Conservation (phyloP, 2,329 filamentous ascomycete genomes). For the Dryadomyces quercus-mongolicae region DNA sequence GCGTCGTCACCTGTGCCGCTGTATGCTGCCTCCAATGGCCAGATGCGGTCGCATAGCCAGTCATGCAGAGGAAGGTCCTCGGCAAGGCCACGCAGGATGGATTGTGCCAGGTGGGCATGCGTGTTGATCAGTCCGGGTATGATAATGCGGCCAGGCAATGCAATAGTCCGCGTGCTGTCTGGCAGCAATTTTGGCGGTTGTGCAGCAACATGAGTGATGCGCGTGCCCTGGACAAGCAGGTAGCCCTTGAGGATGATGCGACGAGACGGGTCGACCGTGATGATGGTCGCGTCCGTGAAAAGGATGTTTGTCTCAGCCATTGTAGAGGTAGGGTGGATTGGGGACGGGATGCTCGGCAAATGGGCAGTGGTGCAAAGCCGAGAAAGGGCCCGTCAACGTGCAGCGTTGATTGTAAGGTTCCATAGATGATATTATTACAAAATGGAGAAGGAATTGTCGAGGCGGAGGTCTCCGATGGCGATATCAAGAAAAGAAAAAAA, state of each 20-base stretch:
- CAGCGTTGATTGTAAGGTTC: no score
- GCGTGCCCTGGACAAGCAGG: slow-evolving; percentile 25
- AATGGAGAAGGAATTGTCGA: no score
- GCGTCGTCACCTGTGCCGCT: slow-evolving; percentile 15
- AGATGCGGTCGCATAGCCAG: slow-evolving; percentile 39
- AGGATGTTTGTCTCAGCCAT: slow-evolving; percentile 15
- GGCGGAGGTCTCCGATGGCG: no score
- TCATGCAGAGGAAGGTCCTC: slow-evolving; percentile 36
- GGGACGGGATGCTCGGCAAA: no score
- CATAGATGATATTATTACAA: no score
- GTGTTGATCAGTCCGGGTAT: slow-evolving; percentile 37
- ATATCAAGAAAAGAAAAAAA: no score
- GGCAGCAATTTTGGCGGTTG: slow-evolving; percentile 16
- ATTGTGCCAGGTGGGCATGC: slow-evolving; percentile 37
- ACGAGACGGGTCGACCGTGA: slow-evolving; percentile 33
- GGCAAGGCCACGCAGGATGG: slow-evolving; percentile 32
- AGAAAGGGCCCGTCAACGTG: no score
- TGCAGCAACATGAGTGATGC: slow-evolving; percentile 31
- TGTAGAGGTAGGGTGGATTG: not conserved
- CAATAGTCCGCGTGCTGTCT: slow-evolving; percentile 7
- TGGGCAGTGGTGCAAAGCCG: no score
- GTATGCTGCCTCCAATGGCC: slow-evolving; percentile 22
- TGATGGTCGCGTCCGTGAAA: slow-evolving; percentile 36
- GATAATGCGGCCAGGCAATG: slow-evolving; percentile 29
- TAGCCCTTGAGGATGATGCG: slow-evolving; percentile 34